A percentile compares a stretch with the other conserved stretches of the same genome.
Conservation (phyloP, 345 rosid genomes). For the Populus ilicifolia region DNA sequence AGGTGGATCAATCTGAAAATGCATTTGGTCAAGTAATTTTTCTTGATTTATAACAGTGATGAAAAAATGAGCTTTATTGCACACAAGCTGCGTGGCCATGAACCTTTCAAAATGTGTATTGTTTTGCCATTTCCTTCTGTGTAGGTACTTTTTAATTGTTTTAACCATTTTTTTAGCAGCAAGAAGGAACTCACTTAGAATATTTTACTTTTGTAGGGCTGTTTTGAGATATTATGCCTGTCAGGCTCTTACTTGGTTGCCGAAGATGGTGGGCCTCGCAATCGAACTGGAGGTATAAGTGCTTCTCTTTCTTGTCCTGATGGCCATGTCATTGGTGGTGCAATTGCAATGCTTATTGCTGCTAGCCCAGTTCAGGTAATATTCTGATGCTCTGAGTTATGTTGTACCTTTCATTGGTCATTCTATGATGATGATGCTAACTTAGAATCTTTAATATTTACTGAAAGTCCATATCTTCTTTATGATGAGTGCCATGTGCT, state of each 20-base stretch:
- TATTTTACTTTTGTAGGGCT: slow-evolving; percentile 55
- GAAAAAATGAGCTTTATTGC: too few species aligned
- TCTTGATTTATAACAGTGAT: too few species aligned
- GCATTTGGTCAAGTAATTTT: too few species aligned
- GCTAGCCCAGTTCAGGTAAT: slow-evolving; percentile 80
- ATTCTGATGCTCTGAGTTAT: not conserved
- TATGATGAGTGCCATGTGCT: not conserved
- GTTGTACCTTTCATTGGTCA: not conserved
- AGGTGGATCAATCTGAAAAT: too few species aligned
- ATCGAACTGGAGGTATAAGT: slow-evolving; percentile 86
- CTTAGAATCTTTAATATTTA: not conserved
- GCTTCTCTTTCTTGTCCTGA: slow-evolving; percentile 90
- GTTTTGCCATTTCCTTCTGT: not conserved
- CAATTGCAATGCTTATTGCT: slow-evolving; percentile 73
- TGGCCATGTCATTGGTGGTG: slow-evolving; percentile 91
- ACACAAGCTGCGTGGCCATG: too few species aligned
- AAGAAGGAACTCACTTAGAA: slow-evolving; percentile 26
- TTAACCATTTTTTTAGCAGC: not conserved
- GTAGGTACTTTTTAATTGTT: not conserved
- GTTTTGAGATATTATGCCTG: slow-evolving; percentile 86
- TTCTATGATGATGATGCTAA: not conserved
- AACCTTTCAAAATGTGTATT: not conserved
- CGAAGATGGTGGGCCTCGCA: slow-evolving; percentile 77
- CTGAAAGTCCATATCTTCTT: not conserved
- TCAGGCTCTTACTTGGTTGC: slow-evolving; percentile 88